Conservation (phyloP, 768 basidiomycete species). For the Leucocoprinus leucothites region DNA sequence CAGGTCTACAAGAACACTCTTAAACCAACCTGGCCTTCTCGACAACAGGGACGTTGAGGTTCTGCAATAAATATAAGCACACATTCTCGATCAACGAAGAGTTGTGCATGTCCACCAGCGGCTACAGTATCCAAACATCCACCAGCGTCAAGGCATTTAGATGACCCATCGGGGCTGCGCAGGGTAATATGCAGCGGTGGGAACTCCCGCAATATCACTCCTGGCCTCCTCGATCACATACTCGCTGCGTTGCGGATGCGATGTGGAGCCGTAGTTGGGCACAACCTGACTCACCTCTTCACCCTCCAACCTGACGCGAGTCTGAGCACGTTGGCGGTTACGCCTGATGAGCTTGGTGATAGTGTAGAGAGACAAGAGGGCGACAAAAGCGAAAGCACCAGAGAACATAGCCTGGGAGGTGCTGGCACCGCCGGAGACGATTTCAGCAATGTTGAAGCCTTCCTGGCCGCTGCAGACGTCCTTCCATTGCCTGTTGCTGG, state of each 20-base stretch:
- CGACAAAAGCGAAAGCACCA: constrained; percentile 34
- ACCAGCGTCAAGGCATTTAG: constrained; percentile 15
- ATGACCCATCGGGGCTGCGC: constrained; percentile 36
- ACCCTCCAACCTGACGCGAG: constrained; percentile 40
- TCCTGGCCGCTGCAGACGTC: constrained; percentile 38
- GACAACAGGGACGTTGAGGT: constrained; percentile 20
- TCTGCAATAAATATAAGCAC: constrained; percentile 19
- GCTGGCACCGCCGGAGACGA: constrained; percentile 19
- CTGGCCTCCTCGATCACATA: constrained; percentile 17
- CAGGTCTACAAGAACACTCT: neutral
- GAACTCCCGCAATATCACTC: constrained; percentile 13
- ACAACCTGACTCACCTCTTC: constrained; percentile 47
- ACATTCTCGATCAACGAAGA: constrained; percentile 13
- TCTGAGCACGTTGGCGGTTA: constrained; percentile 34
- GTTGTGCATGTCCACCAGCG: neutral
- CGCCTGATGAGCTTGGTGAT: constrained; percentile 36
- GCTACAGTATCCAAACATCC: neutral
- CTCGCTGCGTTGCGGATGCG: constrained; percentile 16
- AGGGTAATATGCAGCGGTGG: constrained; percentile 25
- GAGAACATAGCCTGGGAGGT: constrained; percentile 31
- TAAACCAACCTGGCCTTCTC: constrained; percentile 27
- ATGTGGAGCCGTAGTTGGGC: constrained; percentile 35
- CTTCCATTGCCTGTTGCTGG: constrained; percentile 53
- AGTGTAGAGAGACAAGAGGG: constrained; percentile 35
- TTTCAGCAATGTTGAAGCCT: constrained; percentile 20